phyloP scores from a whole-genome alignment of 192 early-diverging fungal species.

The Linnemannia hyalina region DNA sequence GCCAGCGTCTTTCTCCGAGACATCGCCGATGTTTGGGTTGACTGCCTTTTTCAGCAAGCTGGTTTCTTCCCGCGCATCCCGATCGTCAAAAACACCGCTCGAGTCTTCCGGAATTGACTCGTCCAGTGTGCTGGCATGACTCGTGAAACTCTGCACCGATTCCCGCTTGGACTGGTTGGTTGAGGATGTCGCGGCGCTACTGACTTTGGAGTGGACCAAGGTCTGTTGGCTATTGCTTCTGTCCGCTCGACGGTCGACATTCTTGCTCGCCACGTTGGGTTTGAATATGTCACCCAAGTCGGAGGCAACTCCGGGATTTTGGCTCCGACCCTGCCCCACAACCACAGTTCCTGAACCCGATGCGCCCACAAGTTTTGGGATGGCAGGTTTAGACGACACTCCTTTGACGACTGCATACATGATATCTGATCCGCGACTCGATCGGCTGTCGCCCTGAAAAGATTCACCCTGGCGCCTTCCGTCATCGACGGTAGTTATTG shows the following conservation, averaged over 20 bases:
- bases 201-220: conserved; percentile 9
- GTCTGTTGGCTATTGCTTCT: conserved; percentile 4
- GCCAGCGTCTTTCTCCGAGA: background rate
- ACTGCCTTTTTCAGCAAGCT: conserved; percentile 9
- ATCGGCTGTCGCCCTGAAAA: conserved; percentile 7
- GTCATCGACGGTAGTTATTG: conserved; percentile 1
- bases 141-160: conserved; percentile 30
- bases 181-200: background rate
- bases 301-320: background rate
- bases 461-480: background rate
- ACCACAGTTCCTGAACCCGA: conserved; percentile 50
- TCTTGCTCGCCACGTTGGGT: background rate
- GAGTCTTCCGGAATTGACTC: conserved; percentile 30
- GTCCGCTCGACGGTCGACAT: background rate
- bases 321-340: background rate
- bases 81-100: conserved; percentile 20
- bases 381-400: conserved; percentile 26
- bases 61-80: conserved; percentile 23
- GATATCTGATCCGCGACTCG: conserved; percentile 29
- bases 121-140: conserved; percentile 6
- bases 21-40: background rate
- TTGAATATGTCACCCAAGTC: background rate
- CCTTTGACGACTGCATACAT: conserved; percentile 55
- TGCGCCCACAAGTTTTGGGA: conserved; percentile 45
- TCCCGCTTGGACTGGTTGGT: conserved; percentile 5